Percentiles rank a stretch among this genome's conserved stretches.
phyloP scores from a whole-genome alignment of 306 rosid genomes.

The Sicyos baderoa region DNA sequence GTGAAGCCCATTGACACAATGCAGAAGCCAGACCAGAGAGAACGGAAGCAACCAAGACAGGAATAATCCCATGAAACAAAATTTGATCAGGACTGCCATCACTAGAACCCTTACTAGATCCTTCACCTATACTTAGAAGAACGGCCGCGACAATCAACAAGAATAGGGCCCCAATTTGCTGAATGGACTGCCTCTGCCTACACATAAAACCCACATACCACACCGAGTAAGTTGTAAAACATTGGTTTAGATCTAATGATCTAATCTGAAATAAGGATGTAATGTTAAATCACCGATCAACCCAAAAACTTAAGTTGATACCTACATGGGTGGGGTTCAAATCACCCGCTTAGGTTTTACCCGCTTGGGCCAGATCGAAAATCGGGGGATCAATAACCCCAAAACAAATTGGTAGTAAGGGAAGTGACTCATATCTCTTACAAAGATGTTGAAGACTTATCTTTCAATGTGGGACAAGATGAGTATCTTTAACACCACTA shows the following conservation, averaged over 20 bases:
- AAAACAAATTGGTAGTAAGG: too few species aligned
- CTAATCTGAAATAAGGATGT: neutral
- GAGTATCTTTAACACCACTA: neutral
- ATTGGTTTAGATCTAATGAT: neutral
- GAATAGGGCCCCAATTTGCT: constrained; percentile 84
- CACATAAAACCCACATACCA: constrained; percentile 14
- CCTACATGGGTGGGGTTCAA: too few species aligned
- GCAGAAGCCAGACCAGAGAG: constrained; percentile 96
- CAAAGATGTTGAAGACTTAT: too few species aligned
- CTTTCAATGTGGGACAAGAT: too few species aligned
- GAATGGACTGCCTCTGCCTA: constrained; percentile 91
- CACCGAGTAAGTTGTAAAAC: neutral
- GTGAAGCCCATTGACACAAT: constrained; percentile 98
- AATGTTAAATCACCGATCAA: too few species aligned
- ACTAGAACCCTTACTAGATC: constrained; percentile 60
- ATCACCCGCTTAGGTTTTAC: too few species aligned
- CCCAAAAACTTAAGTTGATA: too few species aligned
- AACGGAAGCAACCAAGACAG: constrained; percentile 79
- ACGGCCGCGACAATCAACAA: constrained; percentile 83
- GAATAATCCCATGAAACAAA: constrained; percentile 77
- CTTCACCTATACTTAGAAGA: constrained; percentile 86
- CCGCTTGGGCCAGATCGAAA: too few species aligned
- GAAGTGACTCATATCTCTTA: too few species aligned
- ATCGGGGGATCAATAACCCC: too few species aligned
- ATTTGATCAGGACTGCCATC: constrained; percentile 52